A percentile compares a stretch with the other conserved stretches of the same genome.
Evolutionary conservation across 2,329 filamentous ascomycete species (phyloP).

Genomic region (Myriangium duriaei): DNA sequence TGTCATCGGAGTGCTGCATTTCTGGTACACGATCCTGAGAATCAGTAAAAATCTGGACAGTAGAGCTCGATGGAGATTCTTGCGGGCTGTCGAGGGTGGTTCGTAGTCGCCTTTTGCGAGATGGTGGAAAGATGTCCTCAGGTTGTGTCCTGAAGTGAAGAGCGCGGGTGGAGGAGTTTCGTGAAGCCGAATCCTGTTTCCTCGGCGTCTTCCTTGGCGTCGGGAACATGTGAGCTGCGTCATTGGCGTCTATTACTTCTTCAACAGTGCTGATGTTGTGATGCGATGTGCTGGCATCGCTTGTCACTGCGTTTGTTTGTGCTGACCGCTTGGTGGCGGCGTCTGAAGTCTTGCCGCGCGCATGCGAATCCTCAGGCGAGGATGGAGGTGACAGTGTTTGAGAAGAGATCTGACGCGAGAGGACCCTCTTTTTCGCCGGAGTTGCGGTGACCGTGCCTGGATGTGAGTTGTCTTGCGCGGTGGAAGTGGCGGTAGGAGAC

Average conservation of each 20-base stretch:
- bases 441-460: slow-evolving; percentile 1
- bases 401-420: slow-evolving; percentile 33
- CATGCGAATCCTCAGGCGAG: slow-evolving; percentile 18
- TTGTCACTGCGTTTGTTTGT: background rate
- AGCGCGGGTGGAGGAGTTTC: slow-evolving; percentile 39
- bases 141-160: slow-evolving; percentile 44
- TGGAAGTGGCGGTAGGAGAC: background rate
- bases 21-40: slow-evolving; percentile 63
- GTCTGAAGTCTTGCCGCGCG: no score
- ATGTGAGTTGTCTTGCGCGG: background rate
- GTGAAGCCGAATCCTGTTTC: slow-evolving; percentile 40
- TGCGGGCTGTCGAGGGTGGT: slow-evolving; percentile 20
- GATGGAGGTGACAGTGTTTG: slow-evolving; percentile 31
- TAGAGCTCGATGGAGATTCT: slow-evolving; percentile 12
- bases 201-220: slow-evolving; percentile 68
- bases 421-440: slow-evolving; percentile 9
- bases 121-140: slow-evolving; percentile 46
- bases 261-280: no score
- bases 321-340: no score
- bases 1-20: slow-evolving; percentile 51
- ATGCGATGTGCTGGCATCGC: background rate
- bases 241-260: background rate
- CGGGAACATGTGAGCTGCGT: slow-evolving; percentile 45
- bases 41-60: slow-evolving; percentile 64
- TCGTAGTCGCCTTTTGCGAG: slow-evolving; percentile 34